Evolutionary conservation across 75 land plant species (phyloP), one percentile per base, ranked within the genome.

Genomic region (Cupressus sempervirens): DNA sequence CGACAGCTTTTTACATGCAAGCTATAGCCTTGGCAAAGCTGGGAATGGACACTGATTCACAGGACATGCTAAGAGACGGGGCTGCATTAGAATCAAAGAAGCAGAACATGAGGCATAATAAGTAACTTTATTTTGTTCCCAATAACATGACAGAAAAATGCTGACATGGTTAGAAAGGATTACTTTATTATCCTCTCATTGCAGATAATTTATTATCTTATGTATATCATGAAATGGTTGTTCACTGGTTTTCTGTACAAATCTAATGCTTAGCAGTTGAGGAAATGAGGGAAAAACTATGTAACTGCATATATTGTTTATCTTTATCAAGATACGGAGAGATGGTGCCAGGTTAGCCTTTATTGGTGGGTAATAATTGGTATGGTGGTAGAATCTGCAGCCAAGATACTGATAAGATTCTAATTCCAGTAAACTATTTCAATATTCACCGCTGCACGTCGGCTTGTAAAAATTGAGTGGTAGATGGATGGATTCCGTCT

Each of bases 1-100:
- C 99, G 0, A 95, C 98, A 30, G 98, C 99, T 3, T 97, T 97
- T 87, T 97, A 93, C 85, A 65, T 97, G 91, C 99, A 97, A 85
- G 96, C 99, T 16, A 94, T 97, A 56, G 96, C 99, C 29, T 92
- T 97, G 40, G 91, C 99, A 26, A 97, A 97, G 83, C 93, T 95
- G 23, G 96, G 96, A 15, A 97, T 95, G 98, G 96, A 97, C 46
- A 88, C 93, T 1, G 98, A 97, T 86, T 94, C 98, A 5, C 94
- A 90, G 88, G 99, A 97, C 83, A 97, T 97, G 99, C 93, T 97
- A 10, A 94, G 96, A 56, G 99, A 97, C 62, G 99, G 98, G 1
- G 96, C 93, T 48, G 48, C 90, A 8, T 89, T 97, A 34, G 98
- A 97, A 84, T 87, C 91, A 2, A 94, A 94, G 86, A 94, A 83